phyloP scores from a whole-genome alignment of 495 filamentous ascomycete genomes.

The Tetracladium setigerum region DNA sequence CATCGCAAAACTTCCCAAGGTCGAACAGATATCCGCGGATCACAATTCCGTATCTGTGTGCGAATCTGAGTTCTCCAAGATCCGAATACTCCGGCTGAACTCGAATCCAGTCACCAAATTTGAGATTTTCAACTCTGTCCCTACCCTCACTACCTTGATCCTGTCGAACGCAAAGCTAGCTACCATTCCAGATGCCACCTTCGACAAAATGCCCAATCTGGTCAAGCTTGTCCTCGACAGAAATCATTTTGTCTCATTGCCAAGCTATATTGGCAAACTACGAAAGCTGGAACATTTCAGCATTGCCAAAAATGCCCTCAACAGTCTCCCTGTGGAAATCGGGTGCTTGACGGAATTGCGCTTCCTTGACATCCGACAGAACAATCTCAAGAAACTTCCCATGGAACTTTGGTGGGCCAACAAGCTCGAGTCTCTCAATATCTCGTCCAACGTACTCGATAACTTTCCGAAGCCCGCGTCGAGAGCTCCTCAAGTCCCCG shows the following conservation, averaged over 20 bases:
- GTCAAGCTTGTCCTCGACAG: constrained; percentile 84
- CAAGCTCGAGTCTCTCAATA: constrained; percentile 84
- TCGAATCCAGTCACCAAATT: constrained; percentile 93
- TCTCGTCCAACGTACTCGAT: constrained; percentile 87
- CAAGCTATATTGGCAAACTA: constrained; percentile 74
- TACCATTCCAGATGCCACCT: constrained; percentile 74
- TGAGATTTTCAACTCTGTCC: constrained; percentile 66
- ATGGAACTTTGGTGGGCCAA: constrained; percentile 89
- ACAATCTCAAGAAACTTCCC: constrained; percentile 82
- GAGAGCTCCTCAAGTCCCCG: constrained; percentile 49
- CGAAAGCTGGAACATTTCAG: constrained; percentile 84
- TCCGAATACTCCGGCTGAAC: constrained; percentile 79
- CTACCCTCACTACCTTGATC: constrained; percentile 77
- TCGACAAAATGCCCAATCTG: constrained; percentile 78
- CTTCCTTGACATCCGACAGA: constrained; percentile 80
- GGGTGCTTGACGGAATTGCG: constrained; percentile 78
- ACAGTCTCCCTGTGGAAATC: constrained; percentile 73
- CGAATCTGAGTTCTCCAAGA: constrained; percentile 72
- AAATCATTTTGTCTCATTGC: constrained; percentile 90
- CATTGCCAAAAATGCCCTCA: constrained; percentile 83
- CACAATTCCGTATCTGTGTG: constrained; percentile 90
- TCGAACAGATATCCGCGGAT: constrained; percentile 80
- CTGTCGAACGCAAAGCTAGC: constrained; percentile 82
- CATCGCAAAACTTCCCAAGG: constrained; percentile 68
- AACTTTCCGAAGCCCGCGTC: constrained; percentile 80